phyloP scores from a whole-genome alignment of 495 filamentous ascomycete genomes.

The Xylaria palmicola region DNA sequence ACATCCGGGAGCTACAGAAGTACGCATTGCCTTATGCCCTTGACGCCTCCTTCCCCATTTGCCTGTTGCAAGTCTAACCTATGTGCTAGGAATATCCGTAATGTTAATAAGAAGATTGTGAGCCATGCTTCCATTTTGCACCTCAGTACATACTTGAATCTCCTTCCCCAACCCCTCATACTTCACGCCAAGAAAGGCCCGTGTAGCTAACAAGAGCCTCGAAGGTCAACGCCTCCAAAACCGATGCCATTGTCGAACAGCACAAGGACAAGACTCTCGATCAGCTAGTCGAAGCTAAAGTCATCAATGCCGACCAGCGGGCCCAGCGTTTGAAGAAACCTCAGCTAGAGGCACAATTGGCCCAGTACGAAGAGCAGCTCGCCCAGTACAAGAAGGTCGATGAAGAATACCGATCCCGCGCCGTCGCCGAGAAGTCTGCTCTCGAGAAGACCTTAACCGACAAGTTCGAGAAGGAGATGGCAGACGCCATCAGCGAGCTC shows the following conservation, averaged over 20 bases:
- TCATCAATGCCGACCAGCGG: slow-evolving; percentile 93
- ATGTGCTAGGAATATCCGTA: slow-evolving; percentile 72
- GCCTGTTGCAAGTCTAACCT: slow-evolving; percentile 22
- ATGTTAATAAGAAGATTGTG: slow-evolving; percentile 84
- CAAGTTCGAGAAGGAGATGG: slow-evolving; percentile 68
- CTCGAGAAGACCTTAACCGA: slow-evolving; percentile 68
- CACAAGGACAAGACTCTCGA: slow-evolving; percentile 76
- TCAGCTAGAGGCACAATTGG: slow-evolving; percentile 68
- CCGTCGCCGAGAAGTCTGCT: slow-evolving; percentile 67
- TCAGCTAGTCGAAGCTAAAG: slow-evolving; percentile 73
- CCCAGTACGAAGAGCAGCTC: slow-evolving; percentile 81
- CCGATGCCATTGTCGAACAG: slow-evolving; percentile 74
- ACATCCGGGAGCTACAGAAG: slow-evolving; percentile 86
- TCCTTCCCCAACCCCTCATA: not conserved
- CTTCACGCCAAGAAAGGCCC: not conserved
- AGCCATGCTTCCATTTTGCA: slow-evolving; percentile 34
- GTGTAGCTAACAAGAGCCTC: slow-evolving; percentile 10
- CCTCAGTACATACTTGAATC: not conserved
- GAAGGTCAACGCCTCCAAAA: slow-evolving; percentile 78
- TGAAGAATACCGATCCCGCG: slow-evolving; percentile 67
- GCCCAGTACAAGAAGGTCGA: slow-evolving; percentile 80
- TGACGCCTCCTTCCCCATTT: not conserved
- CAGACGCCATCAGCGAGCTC: slow-evolving; percentile 55
- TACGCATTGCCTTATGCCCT: slow-evolving; percentile 39
- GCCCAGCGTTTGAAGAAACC: slow-evolving; percentile 88